A percentile compares a stretch with the other conserved stretches of the same genome.
These are phyloP conservation scores for Aspergillus sp. DNA, from an alignment of 2,329 filamentous ascomycete genomes.

Conservation along the genomic window DNA sequence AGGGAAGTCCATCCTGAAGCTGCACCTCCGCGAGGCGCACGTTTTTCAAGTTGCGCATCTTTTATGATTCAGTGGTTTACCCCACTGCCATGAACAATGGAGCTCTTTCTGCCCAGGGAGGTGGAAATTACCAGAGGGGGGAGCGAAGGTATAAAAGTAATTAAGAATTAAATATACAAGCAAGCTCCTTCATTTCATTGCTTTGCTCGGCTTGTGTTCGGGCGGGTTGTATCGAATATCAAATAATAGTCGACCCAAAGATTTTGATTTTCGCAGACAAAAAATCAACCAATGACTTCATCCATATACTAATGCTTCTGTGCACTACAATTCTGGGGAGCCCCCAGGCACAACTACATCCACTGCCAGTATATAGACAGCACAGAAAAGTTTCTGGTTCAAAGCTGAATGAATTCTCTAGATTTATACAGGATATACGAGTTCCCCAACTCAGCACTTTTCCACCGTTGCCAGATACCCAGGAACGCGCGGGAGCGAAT, in stretches of 20 bases:
- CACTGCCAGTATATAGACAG: background rate
- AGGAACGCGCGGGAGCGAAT: constrained; percentile 18
- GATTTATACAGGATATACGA: constrained; percentile 41
- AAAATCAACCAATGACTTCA: constrained; percentile 45
- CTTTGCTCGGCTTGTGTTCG: constrained; percentile 12
- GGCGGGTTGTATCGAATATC: constrained; percentile 19
- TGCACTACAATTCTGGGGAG: constrained; percentile 20
- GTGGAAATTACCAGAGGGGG: background rate
- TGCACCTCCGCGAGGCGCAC: constrained; percentile 68
- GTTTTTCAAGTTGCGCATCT: constrained; percentile 86
- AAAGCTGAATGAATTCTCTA: constrained; percentile 35
- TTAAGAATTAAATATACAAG: background rate
- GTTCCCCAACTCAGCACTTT: constrained; percentile 23
- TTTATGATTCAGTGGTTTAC: constrained; percentile 32
- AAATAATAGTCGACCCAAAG: constrained; percentile 29
- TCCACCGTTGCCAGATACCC: constrained; percentile 21
- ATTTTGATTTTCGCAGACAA: constrained; percentile 40
- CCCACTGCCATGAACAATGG: constrained; percentile 36
- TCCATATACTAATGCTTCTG: constrained; percentile 35
- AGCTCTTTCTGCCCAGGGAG: constrained; percentile 4
- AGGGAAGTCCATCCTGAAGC: constrained; percentile 57
- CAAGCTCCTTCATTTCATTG: background rate
- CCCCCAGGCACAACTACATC: constrained; percentile 12
- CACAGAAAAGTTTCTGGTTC: constrained; percentile 10
- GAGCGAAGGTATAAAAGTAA: constrained; percentile 4